Evolutionary conservation across 176 grass and related monocot species (phyloP), one percentile per base, ranked within the genome.

Genomic region (Calamus simplicifolius): DNA sequence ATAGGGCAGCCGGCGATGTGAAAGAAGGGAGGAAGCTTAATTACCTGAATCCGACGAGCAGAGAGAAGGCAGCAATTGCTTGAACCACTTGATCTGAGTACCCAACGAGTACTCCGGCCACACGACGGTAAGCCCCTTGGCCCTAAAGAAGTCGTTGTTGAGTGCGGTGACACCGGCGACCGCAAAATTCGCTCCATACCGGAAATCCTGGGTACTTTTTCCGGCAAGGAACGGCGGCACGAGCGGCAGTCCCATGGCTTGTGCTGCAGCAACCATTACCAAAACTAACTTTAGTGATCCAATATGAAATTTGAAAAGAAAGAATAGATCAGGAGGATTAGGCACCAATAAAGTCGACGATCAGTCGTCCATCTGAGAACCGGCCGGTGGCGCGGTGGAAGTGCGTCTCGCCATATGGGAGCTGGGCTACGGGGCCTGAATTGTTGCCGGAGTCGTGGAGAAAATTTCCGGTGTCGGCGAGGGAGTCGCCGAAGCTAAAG

Each of bases 401-500:
- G 68, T 54, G 88, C 18, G 89, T 93, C 77, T 76, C 23, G 67
- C 89, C 89, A 61, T 63, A 93, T 5, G 84, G 89, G 4, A 48
- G 59, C 16, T 73, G 64, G 55, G 54, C 56, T 3, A 69, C 49
- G 5, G 67, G 48, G 7, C 27, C 64, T 2, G 43, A 12, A 2
- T 16, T 6, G 0, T 38, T 61, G 27, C 67, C 64, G 2, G 14
- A 48, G 25, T 50, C 3, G 43, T 81, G 16, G 0, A 62, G 66
- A 4, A 56, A 68, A 69, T 95, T 92, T 19, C 88, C 88, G 1
- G 69, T 86, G 50, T 92, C 88, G 16, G 66, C 77, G 54, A 92
- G 61, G 26, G 88, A 92, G 76, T 92, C 88, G 6, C 88, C 88
- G 19, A 92, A 87, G 53, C 29, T 69, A 21, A 92, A 83, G 1